Conservation (phyloP, 257 asterid genomes). For the Gentiana dahurica region DNA sequence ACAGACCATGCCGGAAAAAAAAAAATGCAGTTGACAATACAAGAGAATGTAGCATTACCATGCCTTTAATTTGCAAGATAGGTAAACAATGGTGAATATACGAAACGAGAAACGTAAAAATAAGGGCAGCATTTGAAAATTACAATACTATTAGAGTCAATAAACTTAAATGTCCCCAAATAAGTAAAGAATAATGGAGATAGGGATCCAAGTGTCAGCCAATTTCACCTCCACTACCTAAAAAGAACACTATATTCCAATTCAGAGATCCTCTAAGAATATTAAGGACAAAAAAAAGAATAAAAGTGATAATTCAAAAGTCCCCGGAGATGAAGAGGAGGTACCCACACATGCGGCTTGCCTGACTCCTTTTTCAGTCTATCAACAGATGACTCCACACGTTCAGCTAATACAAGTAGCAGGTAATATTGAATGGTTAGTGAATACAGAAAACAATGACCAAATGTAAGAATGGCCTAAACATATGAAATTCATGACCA, state of each 20-base stretch:
- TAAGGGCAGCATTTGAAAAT: too few species aligned
- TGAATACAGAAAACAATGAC: not conserved
- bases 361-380: slow-evolving; percentile 60
- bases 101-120: not conserved
- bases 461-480: too few species aligned
- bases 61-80: not conserved
- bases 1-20: not conserved
- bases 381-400: slow-evolving; percentile 60
- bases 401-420: slow-evolving; percentile 44
- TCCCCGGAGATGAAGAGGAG: slow-evolving; percentile 45
- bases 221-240: too few species aligned
- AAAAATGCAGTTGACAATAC: not conserved
- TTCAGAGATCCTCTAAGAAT: not conserved
- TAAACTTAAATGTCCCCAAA: too few species aligned
- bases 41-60: too few species aligned
- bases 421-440: not conserved
- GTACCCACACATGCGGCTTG: slow-evolving; percentile 99
- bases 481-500: too few species aligned
- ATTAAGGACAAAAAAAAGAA: not conserved
- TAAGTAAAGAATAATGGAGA: too few species aligned
- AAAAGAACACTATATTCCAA: not conserved
- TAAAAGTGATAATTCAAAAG: slow-evolving; percentile 1
- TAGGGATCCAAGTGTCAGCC: too few species aligned
- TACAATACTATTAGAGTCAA: too few species aligned
- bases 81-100: too few species aligned